Base-by-base conservation (phyloP, 2,329 filamentous ascomycete genomes). In the Dactylellina drechsleri region DNA sequence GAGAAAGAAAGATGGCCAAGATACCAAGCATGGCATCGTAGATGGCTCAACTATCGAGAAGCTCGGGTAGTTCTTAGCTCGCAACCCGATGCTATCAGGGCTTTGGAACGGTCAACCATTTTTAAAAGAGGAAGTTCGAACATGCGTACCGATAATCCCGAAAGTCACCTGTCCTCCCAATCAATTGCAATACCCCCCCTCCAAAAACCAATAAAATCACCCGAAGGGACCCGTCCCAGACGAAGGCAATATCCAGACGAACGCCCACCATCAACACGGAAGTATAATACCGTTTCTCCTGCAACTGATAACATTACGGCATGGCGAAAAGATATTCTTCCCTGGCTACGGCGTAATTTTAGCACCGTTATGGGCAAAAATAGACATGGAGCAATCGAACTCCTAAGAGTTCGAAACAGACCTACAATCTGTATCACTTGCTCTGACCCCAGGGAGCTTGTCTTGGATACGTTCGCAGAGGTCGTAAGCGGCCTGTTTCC, bases 391-490 rank as follows among this genome's bases (percentile, higher is more conserved):
- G 72, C 72, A 16, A 76, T 76, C n/a, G 72, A 76, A n/a, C 60
- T 76, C 4, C 28, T 76, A 15, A 45, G 72, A 43, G 72, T 76
- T 12, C 53, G 72, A 20, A 76, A 76, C 26, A 70, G 66, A n/a
- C 72, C 72, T 31, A 76, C 72, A n/a, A 76, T 76, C 23, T 76
- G 72, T 40, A 76, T 76, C n/a, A 76, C 72, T 10, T 76, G 72
- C 28, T 76, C 72, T 6, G 72, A 76, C 50, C 72, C 72, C 12
- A 76, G 71, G 36, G 72, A 71, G 20, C 64, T 76, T 6, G 60
- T 64, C 1, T 40, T 76, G n/a, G 72, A 76, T 40, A 70, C 65
- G 18, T 76, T 76, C 50, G 59, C 72, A 13, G 72, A 71, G 53
- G 72, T 76, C 18, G 72, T 76, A 5, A 71, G 72, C 47, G 72